Evolutionary conservation across 768 basidiomycete genomes (phyloP).

Genomic region (Boletales sp.): DNA sequence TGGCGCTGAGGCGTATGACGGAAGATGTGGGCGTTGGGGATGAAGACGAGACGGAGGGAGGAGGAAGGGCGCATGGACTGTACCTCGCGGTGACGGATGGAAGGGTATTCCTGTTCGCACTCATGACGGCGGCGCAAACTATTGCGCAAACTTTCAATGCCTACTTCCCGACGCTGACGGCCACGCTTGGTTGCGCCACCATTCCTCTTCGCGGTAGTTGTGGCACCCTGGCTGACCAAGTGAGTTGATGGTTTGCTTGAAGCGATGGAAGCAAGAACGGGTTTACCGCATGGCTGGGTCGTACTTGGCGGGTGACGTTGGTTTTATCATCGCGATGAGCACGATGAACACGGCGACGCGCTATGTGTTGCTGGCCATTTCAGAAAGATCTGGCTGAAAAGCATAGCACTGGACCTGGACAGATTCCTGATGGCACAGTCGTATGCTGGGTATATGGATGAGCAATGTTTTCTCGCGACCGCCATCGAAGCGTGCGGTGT

Average conservation of each 20-base stretch:
- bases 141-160: slow-evolving; percentile 71
- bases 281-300: slow-evolving; percentile 64
- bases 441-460: slow-evolving; percentile 66
- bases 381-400: slow-evolving; percentile 5
- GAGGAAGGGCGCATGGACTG: slow-evolving; percentile 44
- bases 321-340: slow-evolving; percentile 62
- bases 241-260: slow-evolving; percentile 18
- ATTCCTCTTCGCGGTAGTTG: too few relatives aligned
- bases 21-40: slow-evolving; percentile 66
- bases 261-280: slow-evolving; percentile 48
- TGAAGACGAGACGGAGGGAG: slow-evolving; percentile 43
- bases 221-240: slow-evolving; percentile 52
- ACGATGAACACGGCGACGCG: slow-evolving; percentile 62
- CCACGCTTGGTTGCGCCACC: not conserved
- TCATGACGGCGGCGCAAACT: slow-evolving; percentile 36
- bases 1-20: slow-evolving; percentile 57
- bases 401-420: not conserved
- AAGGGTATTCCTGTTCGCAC: slow-evolving; percentile 78
- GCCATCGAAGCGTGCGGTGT: slow-evolving; percentile 81
- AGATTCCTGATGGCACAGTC: slow-evolving; percentile 77
- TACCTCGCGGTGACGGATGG: slow-evolving; percentile 64
- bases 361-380: slow-evolving; percentile 40
- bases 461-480: slow-evolving; percentile 66
- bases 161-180: slow-evolving; percentile 78
- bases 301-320: slow-evolving; percentile 56